Evolutionary conservation across 2,329 filamentous ascomycete genomes (phyloP), one percentile per base, ranked within the genome.

Genomic region (Aspergillus jensenii): DNA sequence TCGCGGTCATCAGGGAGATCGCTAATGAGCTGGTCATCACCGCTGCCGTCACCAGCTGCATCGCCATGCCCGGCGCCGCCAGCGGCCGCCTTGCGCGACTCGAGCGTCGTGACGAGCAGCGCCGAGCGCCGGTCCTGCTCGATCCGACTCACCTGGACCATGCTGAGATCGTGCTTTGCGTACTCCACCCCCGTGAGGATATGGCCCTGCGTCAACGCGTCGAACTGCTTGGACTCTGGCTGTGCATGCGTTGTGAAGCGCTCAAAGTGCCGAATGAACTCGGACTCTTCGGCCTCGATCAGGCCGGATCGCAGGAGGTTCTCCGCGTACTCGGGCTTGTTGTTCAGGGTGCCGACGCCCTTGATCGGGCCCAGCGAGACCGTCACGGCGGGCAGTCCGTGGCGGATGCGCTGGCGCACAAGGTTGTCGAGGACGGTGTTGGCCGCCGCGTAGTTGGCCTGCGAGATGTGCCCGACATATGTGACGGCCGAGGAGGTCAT

Each of bases 401-500:
- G 35, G 19, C 37, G 43, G 43, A 35, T 35, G 6, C 52, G 52
- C 9, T 47, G 31, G 15, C 43, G 27, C 9, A 39, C 23, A 4
- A 55, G 35, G 27, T 35, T 40, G 27, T 55, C 52, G 3, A 47
- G 33, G n/a, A 39, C 33, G 8, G 52, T 48, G 31, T 48, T 48
- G 4, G 43, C 44, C 8, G 52, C 52, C 1, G 44, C 40, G 21
- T 55, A 55, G 23, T 48, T 49, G 35, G 44, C 17, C 52, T 55
- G 52, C 12, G 41, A 46, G 19, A 50, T 40, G 19, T 40, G 25
- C 11, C 47, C 47, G 12, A 50, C 47, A 40, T 35, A 35, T 71
- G 5, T 63, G 62, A 33, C 25, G 6, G 71, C 46, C 6, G 65
- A 74, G 21, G 48, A 53, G 11, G 62, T 63, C 55, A 64, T 65